These are phyloP conservation scores for Sorghum bicolor DNA, from an alignment of 176 grass and related monocot genomes.

Conservation along the genomic window Sorghum_bicolor_NCBIv3 NC_012872.2:61060501-61061000, in stretches of 20 bases:
- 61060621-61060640: background rate
- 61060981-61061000: too few species aligned
- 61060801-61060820: too few species aligned
- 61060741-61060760: background rate
- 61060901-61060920: too few species aligned
- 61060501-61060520: too few species aligned
- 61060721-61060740: background rate
- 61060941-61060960: too few species aligned
- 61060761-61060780: background rate
- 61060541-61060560: background rate
- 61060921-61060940: too few species aligned
- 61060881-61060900: too few species aligned
- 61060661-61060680: background rate
- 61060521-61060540: background rate
- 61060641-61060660: background rate
- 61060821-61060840: too few species aligned
- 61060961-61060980: too few species aligned
- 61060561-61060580: background rate
- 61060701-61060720: background rate
- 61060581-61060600: background rate
- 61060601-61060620: background rate
- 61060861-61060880: too few species aligned
- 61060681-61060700: background rate
- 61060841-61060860: background rate
- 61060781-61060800: background rate